Base-by-base conservation (phyloP, 179 eudicot species). In the Heliamphora pulchella region DNA sequence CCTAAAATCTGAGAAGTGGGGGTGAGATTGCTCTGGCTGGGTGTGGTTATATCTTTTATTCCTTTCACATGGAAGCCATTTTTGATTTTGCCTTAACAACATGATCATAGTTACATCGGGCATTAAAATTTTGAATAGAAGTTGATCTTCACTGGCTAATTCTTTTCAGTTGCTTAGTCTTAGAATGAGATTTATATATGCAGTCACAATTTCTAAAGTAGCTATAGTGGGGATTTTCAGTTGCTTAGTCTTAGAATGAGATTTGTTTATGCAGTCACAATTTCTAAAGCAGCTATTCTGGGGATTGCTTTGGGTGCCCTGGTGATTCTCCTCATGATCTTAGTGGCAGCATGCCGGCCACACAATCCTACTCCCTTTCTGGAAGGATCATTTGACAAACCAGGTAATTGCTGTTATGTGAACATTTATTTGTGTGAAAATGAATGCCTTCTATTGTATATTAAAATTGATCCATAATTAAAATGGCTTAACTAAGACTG, bases 301-400 rank as follows among this genome's bases (percentile, higher is more conserved):
- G 99, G 98, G 55, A 94, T 96, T 66, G 96, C 98, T 58, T 71
- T 92, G 78, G 98, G 99, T 31, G 98, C 91, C n/a, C 85, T 96
- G 78, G 94, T 94, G 82, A 85, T 96, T 85, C 90, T 96, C 43
- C 88, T 96, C 55, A 82, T 96, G 93, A 94, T 96, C 81, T 75
- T 96, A 48, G 89, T 84, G 5, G 94, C 97, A 39, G 98, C 90
- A 71, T 90, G 90, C 77, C 86, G 98, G 70, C 95, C 98, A 22
- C 89, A 88, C 79, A 84, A 86, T 78, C 89, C 93, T 1, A 81
- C 89, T 72, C 90, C 91, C 18, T 91, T 88, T 76, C 84, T 86
- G 11, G 93, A 90, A 9, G 92, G 97, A 18, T 89, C 97, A 14
- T 65, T 90, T 5, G 94, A 90, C 74, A 96, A 96, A 80, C 98